These are phyloP conservation scores for Penicillium oxalicum DNA, from an alignment of 2,329 filamentous ascomycete genomes.

Conservation along the genomic window DNA sequence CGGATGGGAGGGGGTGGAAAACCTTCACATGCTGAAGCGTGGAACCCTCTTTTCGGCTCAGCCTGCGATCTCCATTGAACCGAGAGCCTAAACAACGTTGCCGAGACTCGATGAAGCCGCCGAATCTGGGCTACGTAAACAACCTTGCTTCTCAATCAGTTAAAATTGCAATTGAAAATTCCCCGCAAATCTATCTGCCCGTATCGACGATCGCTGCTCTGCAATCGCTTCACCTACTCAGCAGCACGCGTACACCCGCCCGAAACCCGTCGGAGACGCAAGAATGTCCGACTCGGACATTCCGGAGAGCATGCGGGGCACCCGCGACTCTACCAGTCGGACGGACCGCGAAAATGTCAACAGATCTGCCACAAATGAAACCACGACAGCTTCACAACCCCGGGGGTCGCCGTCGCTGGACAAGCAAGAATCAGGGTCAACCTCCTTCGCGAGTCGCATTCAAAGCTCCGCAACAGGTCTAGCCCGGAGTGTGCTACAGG, in stretches of 20 bases:
- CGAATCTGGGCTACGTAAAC: no score
- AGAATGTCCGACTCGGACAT: constrained; percentile 8
- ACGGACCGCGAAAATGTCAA: constrained; percentile 1
- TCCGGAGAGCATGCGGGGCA: constrained; percentile 14
- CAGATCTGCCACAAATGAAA: background rate
- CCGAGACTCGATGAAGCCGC: no score
- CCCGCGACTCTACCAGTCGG: constrained; percentile 2
- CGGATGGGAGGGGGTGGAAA: no score
- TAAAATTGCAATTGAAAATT: no score
- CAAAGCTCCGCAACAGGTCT: constrained; percentile 34
- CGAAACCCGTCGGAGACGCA: background rate
- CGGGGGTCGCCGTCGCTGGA: background rate
- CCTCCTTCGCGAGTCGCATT: constrained; percentile 24
- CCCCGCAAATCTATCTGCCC: no score
- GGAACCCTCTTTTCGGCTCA: no score
- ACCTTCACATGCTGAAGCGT: no score
- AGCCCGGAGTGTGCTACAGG: constrained; percentile 25
- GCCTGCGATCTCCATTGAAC: no score
- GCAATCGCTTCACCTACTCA: background rate
- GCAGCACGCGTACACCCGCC: background rate
- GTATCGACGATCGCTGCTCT: no score
- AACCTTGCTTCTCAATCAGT: no score
- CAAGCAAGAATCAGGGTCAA: background rate
- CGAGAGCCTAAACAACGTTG: no score
- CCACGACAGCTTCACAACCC: background rate